A percentile compares a stretch with the other conserved stretches of the same genome.
Evolutionary conservation across 306 rosid species (phyloP).

Genomic region (Abrus pulchellus): DNA sequence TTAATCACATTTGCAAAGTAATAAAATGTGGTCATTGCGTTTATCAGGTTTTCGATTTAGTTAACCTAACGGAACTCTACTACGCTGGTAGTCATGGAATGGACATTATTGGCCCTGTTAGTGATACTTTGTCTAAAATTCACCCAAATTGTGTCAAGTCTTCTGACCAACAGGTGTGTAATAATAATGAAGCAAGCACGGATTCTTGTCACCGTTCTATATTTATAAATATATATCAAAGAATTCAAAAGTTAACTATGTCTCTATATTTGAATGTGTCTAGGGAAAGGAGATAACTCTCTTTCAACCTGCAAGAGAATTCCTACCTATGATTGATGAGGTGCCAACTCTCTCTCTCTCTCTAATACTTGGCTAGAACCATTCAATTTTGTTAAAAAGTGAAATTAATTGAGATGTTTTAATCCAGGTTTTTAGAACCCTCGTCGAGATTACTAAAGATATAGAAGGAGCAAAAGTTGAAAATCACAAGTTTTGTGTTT

Average conservation of each 20-base stretch:
- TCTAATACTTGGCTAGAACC: background rate
- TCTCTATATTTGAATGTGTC: conserved; percentile 37
- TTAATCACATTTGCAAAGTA: background rate
- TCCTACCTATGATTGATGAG: conserved; percentile 87
- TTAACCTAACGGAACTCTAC: conserved; percentile 92
- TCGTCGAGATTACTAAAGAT: conserved; percentile 72
- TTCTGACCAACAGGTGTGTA: conserved; percentile 64
- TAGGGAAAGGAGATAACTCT: conserved; percentile 83
- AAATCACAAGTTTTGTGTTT: conserved; percentile 92
- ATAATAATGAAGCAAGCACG: background rate
- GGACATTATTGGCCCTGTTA: conserved; percentile 85
- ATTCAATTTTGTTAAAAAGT: background rate
- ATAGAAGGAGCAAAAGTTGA: conserved; percentile 86
- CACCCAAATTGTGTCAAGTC: conserved; percentile 68
- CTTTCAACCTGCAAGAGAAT: conserved; percentile 91
- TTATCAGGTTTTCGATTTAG: conserved; percentile 83
- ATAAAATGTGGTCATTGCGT: conserved; percentile 16
- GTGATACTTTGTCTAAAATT: conserved; percentile 48
- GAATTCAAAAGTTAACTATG: conserved; percentile 12
- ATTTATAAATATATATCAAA: background rate
- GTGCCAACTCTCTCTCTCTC: conserved; percentile 46
- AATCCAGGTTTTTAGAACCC: conserved; percentile 84
- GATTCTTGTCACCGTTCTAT: conserved; percentile 3
- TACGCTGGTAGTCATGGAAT: conserved; percentile 99
- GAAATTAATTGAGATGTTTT: background rate